Evolutionary conservation across 306 rosid species (phyloP), one percentile per base, ranked within the genome.

Genomic region (Gleditsia sinensis): DNA sequence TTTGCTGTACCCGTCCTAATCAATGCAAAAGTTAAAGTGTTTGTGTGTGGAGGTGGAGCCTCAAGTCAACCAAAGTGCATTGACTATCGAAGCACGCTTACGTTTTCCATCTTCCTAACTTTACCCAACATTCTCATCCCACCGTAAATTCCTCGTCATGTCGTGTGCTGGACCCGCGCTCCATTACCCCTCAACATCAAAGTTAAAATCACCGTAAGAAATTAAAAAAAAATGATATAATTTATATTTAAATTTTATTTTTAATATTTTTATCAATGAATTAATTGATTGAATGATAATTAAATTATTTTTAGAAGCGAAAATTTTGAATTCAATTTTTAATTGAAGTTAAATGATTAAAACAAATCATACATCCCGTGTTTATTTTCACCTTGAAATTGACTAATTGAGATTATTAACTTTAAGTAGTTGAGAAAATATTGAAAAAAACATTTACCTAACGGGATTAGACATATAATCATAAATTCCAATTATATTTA

Each of bases 111-210:
- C 14, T 67, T 24, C 21, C 75, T 33, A 33, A 68, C 75, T 57
- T 74, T 78, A 67, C 34, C 79, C 71, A 81, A 83, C 86, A 75
- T 75, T 81, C 81, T 78, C 64, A 30, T 14, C 21, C 43, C 45
- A 39, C 69, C 85, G 75, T 56, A 78, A 79, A 79, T 78, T 76
- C 79, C 73, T 84, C 83, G 10, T 0, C 9, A 14, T 70, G 78
- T 24, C 49, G 19, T 33, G 28, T 33, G 1, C 13, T 48, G 77
- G 78, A 28, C 68, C 80, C 83, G 78, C 55, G n/a, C 46, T 59
- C 54, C 25, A 46, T n/a, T 76, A 17, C 71, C 67, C 37, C 37
- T 21, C 49, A 54, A 60, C 71, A 20, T 19, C 16, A 60, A 60
- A 34, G 20, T 3, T 2, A 39, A 2, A 0, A 39, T 9, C 45